phyloP scores from a whole-genome alignment of 306 rosid genomes.

The Sophora flavescens region DNA sequence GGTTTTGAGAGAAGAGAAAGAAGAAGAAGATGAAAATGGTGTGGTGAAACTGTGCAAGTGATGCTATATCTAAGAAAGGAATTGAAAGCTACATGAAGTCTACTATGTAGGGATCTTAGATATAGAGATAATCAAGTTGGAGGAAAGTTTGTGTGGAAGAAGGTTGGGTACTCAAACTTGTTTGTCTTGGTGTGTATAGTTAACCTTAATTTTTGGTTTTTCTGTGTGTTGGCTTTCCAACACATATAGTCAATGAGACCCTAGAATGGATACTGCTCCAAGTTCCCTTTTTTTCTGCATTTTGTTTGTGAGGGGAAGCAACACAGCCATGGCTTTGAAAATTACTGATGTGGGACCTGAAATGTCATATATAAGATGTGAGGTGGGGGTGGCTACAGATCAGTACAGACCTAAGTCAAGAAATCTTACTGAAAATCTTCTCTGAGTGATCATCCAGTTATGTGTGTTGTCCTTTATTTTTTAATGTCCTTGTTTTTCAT shows the following conservation, averaged over 20 bases:
- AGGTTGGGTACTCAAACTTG: constrained; percentile 64
- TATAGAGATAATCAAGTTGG: constrained; percentile 7
- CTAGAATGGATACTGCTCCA: constrained; percentile 33
- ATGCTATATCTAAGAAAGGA: constrained; percentile 23
- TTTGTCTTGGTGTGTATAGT: constrained; percentile 41
- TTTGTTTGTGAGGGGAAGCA: constrained; percentile 25
- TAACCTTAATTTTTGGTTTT: constrained; percentile 28
- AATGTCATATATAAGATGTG: constrained; percentile 33
- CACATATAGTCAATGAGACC: constrained; percentile 44
- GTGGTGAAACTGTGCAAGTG: background rate
- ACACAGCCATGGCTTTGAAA: constrained; percentile 36
- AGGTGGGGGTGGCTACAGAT: constrained; percentile 38
- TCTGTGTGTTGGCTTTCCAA: constrained; percentile 49
- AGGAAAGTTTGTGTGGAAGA: constrained; percentile 37
- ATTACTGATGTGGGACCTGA: constrained; percentile 51
- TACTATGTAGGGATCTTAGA: constrained; percentile 5
- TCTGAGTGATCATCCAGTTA: constrained; percentile 58
- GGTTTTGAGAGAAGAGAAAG: background rate
- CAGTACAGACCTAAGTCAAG: constrained; percentile 57
- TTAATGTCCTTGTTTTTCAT: constrained; percentile 42
- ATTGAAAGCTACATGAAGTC: constrained; percentile 37
- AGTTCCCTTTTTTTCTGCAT: constrained; percentile 33
- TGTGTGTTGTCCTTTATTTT: constrained; percentile 43
- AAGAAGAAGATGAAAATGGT: background rate
- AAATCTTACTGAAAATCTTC: constrained; percentile 76